phyloP scores from a whole-genome alignment of 768 basidiomycete species.

The Suillus sp. region DNA sequence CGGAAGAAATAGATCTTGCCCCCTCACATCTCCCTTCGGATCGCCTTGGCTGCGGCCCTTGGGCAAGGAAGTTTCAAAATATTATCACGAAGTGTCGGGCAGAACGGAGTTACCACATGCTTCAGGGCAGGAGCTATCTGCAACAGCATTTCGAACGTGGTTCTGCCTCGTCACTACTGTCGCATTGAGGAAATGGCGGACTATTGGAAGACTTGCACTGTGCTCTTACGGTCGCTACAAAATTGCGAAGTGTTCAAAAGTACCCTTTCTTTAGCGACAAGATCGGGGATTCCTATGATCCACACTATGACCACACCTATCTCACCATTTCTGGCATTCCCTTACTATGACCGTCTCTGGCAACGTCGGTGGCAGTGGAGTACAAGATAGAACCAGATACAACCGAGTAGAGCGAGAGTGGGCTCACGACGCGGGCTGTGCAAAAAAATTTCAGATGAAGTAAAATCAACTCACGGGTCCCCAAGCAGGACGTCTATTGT shows the following conservation, averaged over 20 bases:
- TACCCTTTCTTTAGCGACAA: neutral
- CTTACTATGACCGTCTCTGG: neutral
- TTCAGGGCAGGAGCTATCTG: neutral
- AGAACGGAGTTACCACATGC: neutral
- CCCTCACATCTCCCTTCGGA: neutral
- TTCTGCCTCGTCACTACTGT: neutral
- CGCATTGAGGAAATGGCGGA: too few relatives aligned
- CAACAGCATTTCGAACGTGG: neutral
- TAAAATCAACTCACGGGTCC: neutral
- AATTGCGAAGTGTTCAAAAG: neutral
- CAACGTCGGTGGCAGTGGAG: slow-evolving; percentile 1
- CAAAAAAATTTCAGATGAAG: neutral
- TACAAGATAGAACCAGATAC: neutral
- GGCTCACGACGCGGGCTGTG: neutral
- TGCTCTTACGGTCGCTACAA: neutral
- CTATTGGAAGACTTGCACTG: neutral
- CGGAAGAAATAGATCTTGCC: slow-evolving; percentile 41
- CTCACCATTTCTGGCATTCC: neutral
- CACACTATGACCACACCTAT: neutral
- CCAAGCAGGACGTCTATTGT: neutral
- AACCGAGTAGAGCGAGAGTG: neutral
- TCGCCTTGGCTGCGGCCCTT: neutral
- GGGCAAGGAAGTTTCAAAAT: neutral
- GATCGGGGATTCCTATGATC: neutral
- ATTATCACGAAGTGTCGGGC: too few relatives aligned